Conservation (phyloP, 106 monocot genomes). For the Dactylorhiza incarnata region DNA sequence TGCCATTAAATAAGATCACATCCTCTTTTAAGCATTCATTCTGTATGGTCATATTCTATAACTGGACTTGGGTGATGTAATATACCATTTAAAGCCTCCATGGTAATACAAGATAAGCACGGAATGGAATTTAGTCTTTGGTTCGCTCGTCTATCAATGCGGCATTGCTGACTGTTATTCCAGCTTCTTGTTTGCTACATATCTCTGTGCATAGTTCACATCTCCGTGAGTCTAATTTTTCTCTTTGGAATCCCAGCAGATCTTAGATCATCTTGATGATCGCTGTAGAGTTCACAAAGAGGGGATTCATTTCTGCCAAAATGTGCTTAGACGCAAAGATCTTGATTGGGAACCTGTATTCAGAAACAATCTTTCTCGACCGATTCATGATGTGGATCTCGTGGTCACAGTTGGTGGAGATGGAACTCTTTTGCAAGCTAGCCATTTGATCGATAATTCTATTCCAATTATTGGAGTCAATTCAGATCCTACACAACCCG, state of each 20-base stretch:
- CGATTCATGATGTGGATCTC: slow-evolving; percentile 65
- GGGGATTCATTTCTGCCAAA: slow-evolving; percentile 61
- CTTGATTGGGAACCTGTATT: slow-evolving; percentile 54
- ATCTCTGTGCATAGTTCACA: background rate
- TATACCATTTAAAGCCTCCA: too few species aligned
- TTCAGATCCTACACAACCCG: slow-evolving; percentile 75
- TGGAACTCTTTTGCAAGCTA: slow-evolving; percentile 82
- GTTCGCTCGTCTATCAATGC: too few species aligned
- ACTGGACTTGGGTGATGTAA: too few species aligned
- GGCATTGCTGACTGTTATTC: too few species aligned
- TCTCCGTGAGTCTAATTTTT: slow-evolving; percentile 4
- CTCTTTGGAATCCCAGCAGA: slow-evolving; percentile 20
- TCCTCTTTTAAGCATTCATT: too few species aligned
- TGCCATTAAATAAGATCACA: too few species aligned
- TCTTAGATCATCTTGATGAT: slow-evolving; percentile 73
- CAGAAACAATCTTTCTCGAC: slow-evolving; percentile 49
- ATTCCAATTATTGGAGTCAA: slow-evolving; percentile 88
- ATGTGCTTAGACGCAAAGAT: slow-evolving; percentile 40
- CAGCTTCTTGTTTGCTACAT: background rate
- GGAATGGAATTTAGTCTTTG: too few species aligned
- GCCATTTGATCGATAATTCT: slow-evolving; percentile 68
- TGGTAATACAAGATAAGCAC: too few species aligned
- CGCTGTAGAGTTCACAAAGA: slow-evolving; percentile 78
- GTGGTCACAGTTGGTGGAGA: slow-evolving; percentile 90
- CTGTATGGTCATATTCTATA: too few species aligned